phyloP scores from a whole-genome alignment of 345 rosid genomes.

The Citrus reticulata region DNA sequence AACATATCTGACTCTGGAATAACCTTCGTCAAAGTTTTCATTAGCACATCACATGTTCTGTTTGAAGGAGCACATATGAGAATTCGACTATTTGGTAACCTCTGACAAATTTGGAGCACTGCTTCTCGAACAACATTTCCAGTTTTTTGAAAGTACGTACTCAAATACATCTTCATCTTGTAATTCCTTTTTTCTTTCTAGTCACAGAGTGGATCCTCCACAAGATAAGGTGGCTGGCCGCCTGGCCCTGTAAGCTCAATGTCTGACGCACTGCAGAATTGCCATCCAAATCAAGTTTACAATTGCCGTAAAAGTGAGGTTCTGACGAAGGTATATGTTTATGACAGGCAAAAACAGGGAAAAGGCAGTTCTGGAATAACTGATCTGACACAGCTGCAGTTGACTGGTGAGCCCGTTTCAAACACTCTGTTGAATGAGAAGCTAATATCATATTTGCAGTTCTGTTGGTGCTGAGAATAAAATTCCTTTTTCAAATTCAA shows the following conservation, averaged over 20 bases:
- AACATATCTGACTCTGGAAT: conserved; percentile 21
- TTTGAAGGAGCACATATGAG: conserved; percentile 33
- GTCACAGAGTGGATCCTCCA: conserved; percentile 24
- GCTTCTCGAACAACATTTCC: conserved; percentile 28
- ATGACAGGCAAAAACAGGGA: conserved; percentile 21
- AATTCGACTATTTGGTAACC: conserved; percentile 4
- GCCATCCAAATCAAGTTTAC: conserved; percentile 7
- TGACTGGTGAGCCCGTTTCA: conserved; percentile 39
- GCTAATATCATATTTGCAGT: conserved; percentile 28
- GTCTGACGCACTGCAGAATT: conserved; percentile 17
- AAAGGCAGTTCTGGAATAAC: conserved; percentile 21
- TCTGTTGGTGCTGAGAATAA: conserved; percentile 23
- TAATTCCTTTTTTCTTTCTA: too few species aligned
- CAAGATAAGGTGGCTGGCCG: conserved; percentile 29
- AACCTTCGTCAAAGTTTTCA: conserved; percentile 18
- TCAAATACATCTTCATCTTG: too few species aligned
- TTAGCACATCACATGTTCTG: conserved; percentile 35
- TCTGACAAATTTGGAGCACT: conserved; percentile 21
- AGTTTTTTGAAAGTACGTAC: conserved; percentile 17
- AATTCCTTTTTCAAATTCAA: conserved; percentile 33
- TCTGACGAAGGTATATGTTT: neutral
- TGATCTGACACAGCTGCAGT: conserved; percentile 25
- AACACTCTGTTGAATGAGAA: conserved; percentile 45
- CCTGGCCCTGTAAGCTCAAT: neutral
- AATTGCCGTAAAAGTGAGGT: neutral